A percentile compares a stretch with the other conserved stretches of the same genome.
Evolutionary conservation across 2,329 filamentous ascomycete genomes (phyloP).

Genomic region (Colletotrichum sp.): DNA sequence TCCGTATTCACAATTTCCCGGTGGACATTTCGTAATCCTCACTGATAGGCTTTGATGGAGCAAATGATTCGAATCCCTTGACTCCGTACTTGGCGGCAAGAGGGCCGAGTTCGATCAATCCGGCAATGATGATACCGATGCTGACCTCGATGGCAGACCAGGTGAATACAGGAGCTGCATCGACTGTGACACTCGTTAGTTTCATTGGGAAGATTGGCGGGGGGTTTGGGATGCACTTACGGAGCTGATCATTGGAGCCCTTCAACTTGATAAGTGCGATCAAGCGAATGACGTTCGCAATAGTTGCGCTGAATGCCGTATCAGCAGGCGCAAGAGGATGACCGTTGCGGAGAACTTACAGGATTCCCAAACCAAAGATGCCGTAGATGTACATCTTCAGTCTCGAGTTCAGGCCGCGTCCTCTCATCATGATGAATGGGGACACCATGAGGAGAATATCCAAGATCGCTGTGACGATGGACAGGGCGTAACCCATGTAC

Average conservation of each 20-base stretch:
- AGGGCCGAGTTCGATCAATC: constrained; percentile 7
- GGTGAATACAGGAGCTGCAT: constrained; percentile 9
- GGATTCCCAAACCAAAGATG: constrained; percentile 6
- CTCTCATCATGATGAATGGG: constrained; percentile 12
- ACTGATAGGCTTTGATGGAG: not conserved
- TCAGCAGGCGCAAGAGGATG: not conserved
- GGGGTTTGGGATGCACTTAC: not conserved
- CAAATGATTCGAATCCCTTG: constrained; percentile 2
- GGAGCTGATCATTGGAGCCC: not conserved
- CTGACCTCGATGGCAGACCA: constrained; percentile 14
- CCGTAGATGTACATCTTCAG: constrained; percentile 8
- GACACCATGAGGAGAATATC: not conserved
- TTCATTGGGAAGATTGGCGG: accelerated
- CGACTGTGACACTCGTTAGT: not conserved
- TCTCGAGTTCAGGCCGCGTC: not conserved
- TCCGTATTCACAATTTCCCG: not conserved
- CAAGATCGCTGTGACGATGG: constrained; percentile 2
- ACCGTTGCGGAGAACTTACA: not conserved
- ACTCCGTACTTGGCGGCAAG: constrained; percentile 6
- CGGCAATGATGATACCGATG: constrained; percentile 11
- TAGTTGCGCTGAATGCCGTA: not conserved
- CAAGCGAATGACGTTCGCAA: constrained; percentile 9
- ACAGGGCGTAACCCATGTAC: constrained; percentile 12
- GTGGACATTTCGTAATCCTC: not conserved
- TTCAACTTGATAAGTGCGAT: not conserved